Evolutionary conservation across 306 rosid species (phyloP).

Genomic region (Cucurbita maxima): DNA sequence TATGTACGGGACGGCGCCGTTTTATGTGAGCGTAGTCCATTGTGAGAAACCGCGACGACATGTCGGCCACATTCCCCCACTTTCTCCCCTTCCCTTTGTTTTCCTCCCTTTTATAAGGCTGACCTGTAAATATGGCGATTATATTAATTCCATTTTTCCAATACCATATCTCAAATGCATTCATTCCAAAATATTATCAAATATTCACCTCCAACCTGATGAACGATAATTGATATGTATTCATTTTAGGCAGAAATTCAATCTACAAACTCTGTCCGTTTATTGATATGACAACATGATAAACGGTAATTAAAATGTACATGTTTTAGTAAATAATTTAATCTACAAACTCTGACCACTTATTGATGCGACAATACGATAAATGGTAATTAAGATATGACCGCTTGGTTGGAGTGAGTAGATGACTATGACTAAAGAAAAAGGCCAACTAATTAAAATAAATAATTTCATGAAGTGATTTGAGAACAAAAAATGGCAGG

Average conservation of each 20-base stretch:
- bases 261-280: too few relatives aligned
- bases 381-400: too few relatives aligned
- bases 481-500: not conserved
- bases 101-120: not conserved
- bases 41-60: constrained; percentile 30
- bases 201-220: too few relatives aligned
- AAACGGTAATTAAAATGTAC: too few relatives aligned
- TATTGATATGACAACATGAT: too few relatives aligned
- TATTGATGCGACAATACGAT: too few relatives aligned
- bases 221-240: too few relatives aligned
- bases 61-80: constrained; percentile 27
- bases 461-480: not conserved
- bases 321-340: too few relatives aligned
- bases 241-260: too few relatives aligned
- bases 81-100: constrained; percentile 13
- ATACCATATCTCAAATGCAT: not conserved
- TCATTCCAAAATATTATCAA: too few relatives aligned
- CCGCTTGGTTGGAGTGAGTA: too few relatives aligned
- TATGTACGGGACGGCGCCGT: constrained; percentile 62
- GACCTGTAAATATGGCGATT: not conserved
- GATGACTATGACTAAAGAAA: not conserved
- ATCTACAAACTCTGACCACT: too few relatives aligned
- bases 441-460: not conserved
- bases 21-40: constrained; percentile 48
- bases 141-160: not conserved